Percentiles rank a stretch among this genome's conserved stretches.
These are phyloP conservation scores for Cryptococcus sp. DNA, from an alignment of 1,284 basidiomycete genomes.

Conservation along the genomic window DNA sequence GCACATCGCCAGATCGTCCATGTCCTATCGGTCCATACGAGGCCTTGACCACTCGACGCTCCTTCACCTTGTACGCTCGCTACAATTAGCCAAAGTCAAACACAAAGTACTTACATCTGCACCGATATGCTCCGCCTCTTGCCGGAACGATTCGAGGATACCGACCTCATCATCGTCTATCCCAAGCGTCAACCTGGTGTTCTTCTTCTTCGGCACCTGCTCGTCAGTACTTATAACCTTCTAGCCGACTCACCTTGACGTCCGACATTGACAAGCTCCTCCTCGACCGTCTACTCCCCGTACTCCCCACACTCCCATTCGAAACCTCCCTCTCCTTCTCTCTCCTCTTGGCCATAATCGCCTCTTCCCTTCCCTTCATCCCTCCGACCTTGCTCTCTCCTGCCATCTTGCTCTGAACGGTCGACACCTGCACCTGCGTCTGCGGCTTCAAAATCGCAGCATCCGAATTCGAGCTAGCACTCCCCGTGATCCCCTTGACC, in stretches of 20 bases:
- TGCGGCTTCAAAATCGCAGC: no score
- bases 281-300: slow-evolving; percentile 25
- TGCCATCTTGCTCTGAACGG: background rate
- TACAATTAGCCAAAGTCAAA: slow-evolving; percentile 15
- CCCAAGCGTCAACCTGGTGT: slow-evolving; percentile 37
- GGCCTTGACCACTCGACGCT: slow-evolving; percentile 69
- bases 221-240: no score
- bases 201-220: slow-evolving; percentile 11
- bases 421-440: no score
- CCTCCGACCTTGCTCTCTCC: slow-evolving; percentile 1
- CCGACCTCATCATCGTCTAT: slow-evolving; percentile 34
- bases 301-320: slow-evolving; percentile 4
- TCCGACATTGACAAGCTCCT: slow-evolving; percentile 43
- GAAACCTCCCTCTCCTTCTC: slow-evolving; percentile 37
- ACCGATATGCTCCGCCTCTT: slow-evolving; percentile 38
- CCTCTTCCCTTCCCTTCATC: slow-evolving; percentile 54
- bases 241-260: slow-evolving; percentile 12
- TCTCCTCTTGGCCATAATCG: slow-evolving; percentile 65
- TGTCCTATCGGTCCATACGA: slow-evolving; percentile 68
- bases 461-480: no score
- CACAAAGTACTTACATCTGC: slow-evolving; percentile 24
- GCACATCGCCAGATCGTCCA: slow-evolving; percentile 69
- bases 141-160: slow-evolving; percentile 39
- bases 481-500: no score
- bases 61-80: slow-evolving; percentile 60